Conservation (phyloP, 2,329 filamentous ascomycete species). For the Byssothecium circinans region DNA sequence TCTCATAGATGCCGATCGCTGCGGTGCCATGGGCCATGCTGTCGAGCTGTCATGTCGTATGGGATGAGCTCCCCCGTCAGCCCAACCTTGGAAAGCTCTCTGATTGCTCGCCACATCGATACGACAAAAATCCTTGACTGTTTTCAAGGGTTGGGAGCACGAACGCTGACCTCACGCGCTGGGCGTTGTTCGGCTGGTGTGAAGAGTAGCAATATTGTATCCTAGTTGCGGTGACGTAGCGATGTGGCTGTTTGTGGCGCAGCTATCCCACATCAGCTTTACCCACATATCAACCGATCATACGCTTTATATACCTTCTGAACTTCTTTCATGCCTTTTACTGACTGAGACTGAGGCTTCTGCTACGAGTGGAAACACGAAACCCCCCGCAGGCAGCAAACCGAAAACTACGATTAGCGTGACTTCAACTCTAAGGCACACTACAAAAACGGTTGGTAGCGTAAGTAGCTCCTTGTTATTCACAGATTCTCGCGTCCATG, state of each 20-base stretch:
- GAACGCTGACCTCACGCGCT: neutral
- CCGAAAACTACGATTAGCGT: neutral
- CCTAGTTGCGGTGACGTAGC: constrained; percentile 1
- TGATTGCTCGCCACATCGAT: neutral
- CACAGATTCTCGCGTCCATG: neutral
- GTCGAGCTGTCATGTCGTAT: too few relatives aligned
- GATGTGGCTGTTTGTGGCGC: constrained; percentile 4
- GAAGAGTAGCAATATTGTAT: neutral
- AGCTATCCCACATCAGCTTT: constrained; percentile 1
- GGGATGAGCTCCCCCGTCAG: too few relatives aligned
- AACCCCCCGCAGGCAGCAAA: neutral
- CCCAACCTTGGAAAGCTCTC: too few relatives aligned
- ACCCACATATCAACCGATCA: neutral
- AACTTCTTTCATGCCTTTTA: constrained; percentile 4
- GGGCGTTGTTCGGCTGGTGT: neutral
- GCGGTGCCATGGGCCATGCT: too few relatives aligned
- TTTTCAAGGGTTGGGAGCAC: neutral
- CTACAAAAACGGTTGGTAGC: neutral
- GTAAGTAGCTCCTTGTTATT: neutral
- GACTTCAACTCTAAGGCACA: neutral
- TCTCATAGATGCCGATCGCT: too few relatives aligned
- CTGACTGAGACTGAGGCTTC: constrained; percentile 4
- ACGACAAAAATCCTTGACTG: neutral
- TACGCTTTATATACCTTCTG: constrained; percentile 5
- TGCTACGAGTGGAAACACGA: neutral